These are phyloP conservation scores for Asterionellopsis glacialis DNA, from an alignment of 108 stramenopile species.

Conservation along the genomic window DNA sequence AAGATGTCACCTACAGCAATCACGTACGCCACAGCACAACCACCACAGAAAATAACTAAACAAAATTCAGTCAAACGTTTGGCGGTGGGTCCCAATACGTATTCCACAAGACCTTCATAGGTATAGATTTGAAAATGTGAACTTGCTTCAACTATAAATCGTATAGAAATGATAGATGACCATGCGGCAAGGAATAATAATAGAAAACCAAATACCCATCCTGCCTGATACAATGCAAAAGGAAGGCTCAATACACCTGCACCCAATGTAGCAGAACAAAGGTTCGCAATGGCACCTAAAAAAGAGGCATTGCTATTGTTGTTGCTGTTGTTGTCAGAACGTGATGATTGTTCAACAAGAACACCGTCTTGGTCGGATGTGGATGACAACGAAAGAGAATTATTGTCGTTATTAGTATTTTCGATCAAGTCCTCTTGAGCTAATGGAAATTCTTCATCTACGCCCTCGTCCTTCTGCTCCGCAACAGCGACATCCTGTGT, in stretches of 20 bases:
- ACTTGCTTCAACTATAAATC: constrained; percentile 49
- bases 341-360: too few relatives aligned
- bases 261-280: constrained; percentile 78
- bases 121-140: constrained; percentile 31
- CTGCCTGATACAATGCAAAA: constrained; percentile 63
- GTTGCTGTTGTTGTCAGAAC: too few relatives aligned
- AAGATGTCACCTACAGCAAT: constrained; percentile 82
- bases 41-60: constrained; percentile 64
- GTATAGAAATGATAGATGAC: constrained; percentile 50
- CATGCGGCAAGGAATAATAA: constrained; percentile 46
- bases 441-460: too few relatives aligned
- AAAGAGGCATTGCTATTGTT: constrained; percentile 5
- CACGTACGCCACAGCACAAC: constrained; percentile 55
- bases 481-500: too few relatives aligned
- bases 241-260: constrained; percentile 74
- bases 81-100: constrained; percentile 33
- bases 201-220: constrained; percentile 38
- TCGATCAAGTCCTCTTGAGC: too few relatives aligned
- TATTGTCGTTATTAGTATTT: too few relatives aligned
- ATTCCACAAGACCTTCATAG: constrained; percentile 57
- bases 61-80: constrained; percentile 47
- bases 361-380: too few relatives aligned
- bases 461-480: too few relatives aligned
- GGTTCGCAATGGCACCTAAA: constrained; percentile 54
- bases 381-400: too few relatives aligned